Conservation (phyloP, 2,329 filamentous ascomycete genomes). For the Harringtonia aguacate region DNA sequence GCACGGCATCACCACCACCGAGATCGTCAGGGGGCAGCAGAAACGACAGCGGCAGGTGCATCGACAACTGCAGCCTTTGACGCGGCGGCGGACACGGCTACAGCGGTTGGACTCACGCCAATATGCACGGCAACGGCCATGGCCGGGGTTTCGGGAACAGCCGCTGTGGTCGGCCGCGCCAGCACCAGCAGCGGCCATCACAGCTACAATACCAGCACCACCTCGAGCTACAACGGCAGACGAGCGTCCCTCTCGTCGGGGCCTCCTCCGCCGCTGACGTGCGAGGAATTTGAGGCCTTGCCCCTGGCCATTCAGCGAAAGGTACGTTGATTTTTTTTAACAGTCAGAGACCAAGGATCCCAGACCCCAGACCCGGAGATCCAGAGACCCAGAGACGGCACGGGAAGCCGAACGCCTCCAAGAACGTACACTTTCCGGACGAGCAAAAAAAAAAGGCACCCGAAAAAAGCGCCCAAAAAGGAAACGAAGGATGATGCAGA, state of each 20-base stretch:
- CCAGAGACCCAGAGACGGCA: no score
- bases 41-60: background rate
- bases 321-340: constrained; percentile 21
- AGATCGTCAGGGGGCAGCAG: no score
- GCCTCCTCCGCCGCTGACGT: constrained; percentile 22
- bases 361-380: no score
- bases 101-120: no score
- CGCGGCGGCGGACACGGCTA: no score
- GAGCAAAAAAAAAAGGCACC: background rate
- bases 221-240: constrained; percentile 6
- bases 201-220: constrained; percentile 8
- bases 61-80: no score
- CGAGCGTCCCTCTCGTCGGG: constrained; percentile 14
- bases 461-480: background rate
- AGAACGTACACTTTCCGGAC: no score
- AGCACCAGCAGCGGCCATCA: constrained; percentile 3
- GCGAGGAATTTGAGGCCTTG: constrained; percentile 38
- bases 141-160: no score
- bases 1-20: constrained; percentile 2
- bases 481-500: background rate
- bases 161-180: no score
- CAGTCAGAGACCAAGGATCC: no score
- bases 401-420: no score
- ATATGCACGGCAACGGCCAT: no score
- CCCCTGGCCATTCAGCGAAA: constrained; percentile 39